Percentiles rank a stretch among this genome's conserved stretches.
Evolutionary conservation across 2,329 filamentous ascomycete species (phyloP).

Genomic region (Aspergillus tamarii): DNA sequence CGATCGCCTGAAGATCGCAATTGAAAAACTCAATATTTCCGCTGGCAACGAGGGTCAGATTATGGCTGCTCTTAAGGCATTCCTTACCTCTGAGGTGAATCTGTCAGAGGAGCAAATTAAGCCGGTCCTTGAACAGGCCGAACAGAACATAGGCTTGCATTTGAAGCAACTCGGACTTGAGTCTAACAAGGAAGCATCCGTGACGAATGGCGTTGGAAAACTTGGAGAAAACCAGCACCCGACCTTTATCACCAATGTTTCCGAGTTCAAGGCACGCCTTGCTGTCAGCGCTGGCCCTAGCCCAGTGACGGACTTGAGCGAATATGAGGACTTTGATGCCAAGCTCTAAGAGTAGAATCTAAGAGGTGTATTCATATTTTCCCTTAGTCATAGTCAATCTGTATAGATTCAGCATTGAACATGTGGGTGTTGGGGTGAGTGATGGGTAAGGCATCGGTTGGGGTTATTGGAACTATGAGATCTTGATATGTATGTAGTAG

Average conservation of each 20-base stretch:
- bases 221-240: constrained; percentile 46
- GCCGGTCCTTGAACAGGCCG: constrained; percentile 54
- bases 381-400: neutral
- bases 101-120: constrained; percentile 54
- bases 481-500: neutral
- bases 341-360: constrained; percentile 64
- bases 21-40: constrained; percentile 52
- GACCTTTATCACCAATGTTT: constrained; percentile 73
- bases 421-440: constrained; percentile 1
- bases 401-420: neutral
- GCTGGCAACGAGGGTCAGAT: constrained; percentile 54
- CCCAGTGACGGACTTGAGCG: constrained; percentile 73
- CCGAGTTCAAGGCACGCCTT: constrained; percentile 77
- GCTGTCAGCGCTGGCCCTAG: constrained; percentile 72
- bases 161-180: constrained; percentile 51
- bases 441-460: neutral
- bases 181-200: constrained; percentile 21
- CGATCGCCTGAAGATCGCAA: constrained; percentile 45
- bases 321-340: constrained; percentile 82
- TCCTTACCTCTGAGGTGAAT: constrained; percentile 54
- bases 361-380: neutral
- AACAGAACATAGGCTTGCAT: constrained; percentile 51
- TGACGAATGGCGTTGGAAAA: constrained; percentile 25
- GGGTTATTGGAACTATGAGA: neutral
- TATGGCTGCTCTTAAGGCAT: constrained; percentile 53